Conservation (phyloP, 2,329 filamentous ascomycete species). For the Phoma sp. region DNA sequence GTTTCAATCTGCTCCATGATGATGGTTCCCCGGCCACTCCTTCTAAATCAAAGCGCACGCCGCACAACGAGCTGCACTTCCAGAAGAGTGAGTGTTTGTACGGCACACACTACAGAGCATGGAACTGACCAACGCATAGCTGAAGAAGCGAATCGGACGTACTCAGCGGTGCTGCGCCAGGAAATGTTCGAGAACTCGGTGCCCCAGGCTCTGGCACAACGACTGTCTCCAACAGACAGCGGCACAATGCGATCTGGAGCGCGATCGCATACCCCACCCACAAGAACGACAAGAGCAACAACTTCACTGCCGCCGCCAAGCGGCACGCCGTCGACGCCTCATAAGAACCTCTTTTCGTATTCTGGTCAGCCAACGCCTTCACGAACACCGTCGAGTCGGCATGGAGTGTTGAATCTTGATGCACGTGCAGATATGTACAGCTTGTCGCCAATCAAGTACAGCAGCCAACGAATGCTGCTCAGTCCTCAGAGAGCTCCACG, state of each 20-base stretch:
- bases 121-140: slow-evolving; percentile 55
- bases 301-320: slow-evolving; percentile 70
- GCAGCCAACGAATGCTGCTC: slow-evolving; percentile 90
- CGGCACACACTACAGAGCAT: neutral
- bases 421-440: slow-evolving; percentile 93
- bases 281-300: slow-evolving; percentile 63
- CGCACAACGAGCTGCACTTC: slow-evolving; percentile 90
- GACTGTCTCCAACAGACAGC: slow-evolving; percentile 58
- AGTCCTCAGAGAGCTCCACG: slow-evolving; percentile 87
- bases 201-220: slow-evolving; percentile 75
- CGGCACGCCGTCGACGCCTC: slow-evolving; percentile 90
- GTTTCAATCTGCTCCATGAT: slow-evolving; percentile 89
- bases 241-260: slow-evolving; percentile 67
- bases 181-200: slow-evolving; percentile 93
- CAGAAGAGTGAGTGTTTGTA: slow-evolving; percentile 69
- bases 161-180: slow-evolving; percentile 82
- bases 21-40: slow-evolving; percentile 92
- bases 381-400: slow-evolving; percentile 84
- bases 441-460: slow-evolving; percentile 88
- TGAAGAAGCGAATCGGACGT: slow-evolving; percentile 94
- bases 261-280: slow-evolving; percentile 81
- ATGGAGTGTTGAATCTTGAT: slow-evolving; percentile 82
- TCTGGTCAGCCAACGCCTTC: slow-evolving; percentile 85
- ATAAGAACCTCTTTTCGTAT: slow-evolving; percentile 96
- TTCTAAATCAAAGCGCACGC: slow-evolving; percentile 80